These are phyloP conservation scores for Pyrrhoderma lamaoense DNA, from an alignment of 1,284 basidiomycete genomes.

Conservation along the genomic window DNA sequence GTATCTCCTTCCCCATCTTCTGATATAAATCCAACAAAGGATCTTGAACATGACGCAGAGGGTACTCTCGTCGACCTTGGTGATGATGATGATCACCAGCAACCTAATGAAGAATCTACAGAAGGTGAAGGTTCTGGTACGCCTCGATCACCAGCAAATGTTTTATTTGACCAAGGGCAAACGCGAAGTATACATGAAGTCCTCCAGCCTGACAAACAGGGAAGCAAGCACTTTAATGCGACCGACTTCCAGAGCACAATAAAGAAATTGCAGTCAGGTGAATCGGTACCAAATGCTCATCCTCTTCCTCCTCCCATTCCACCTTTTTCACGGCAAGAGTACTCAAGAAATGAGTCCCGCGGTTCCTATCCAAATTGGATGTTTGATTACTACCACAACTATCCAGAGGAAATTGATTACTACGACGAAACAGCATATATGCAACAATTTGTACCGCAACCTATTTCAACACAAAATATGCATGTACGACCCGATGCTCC, in stretches of 20 bases:
- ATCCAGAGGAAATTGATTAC: conserved; percentile 12
- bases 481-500: conserved; percentile 56
- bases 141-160: conserved; percentile 58
- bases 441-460: conserved; percentile 14
- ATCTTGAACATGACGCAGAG: conserved; percentile 18
- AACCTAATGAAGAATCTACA: conserved; percentile 26
- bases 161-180: conserved; percentile 41
- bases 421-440: conserved; percentile 15
- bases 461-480: conserved; percentile 3
- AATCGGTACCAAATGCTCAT: conserved; percentile 17
- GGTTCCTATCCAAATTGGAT: conserved; percentile 18
- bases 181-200: conserved; percentile 15
- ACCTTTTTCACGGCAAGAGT: conserved; percentile 15
- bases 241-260: conserved; percentile 40
- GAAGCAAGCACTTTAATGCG: conserved; percentile 35
- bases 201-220: conserved; percentile 10
- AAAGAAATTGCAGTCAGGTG: conserved; percentile 24
- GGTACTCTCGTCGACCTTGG: conserved; percentile 18
- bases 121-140: conserved; percentile 46
- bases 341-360: conserved; percentile 16
- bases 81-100: conserved; percentile 21
- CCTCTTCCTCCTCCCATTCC: conserved; percentile 22
- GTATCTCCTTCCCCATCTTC: conserved; percentile 49
- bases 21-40: conserved; percentile 46
- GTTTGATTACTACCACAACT: conserved; percentile 18